Base-by-base conservation (phyloP, 1,284 basidiomycete species). In the Psilocybe mexicana region DNA sequence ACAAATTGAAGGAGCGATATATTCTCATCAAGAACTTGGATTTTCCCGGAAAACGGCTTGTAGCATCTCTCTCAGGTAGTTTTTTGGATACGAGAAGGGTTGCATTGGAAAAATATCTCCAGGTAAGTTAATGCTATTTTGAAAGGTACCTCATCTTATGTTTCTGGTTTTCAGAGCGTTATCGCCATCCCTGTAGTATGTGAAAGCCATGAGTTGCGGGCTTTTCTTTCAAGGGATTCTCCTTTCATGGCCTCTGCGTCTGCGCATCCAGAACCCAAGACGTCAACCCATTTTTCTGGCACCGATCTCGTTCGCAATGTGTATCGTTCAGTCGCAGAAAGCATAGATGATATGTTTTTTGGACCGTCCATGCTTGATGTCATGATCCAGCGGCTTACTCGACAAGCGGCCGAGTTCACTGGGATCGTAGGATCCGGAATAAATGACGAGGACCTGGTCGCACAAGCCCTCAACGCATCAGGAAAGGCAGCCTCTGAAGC, bases 321-420 rank as follows among this genome's bases (percentile, higher is more conserved):
- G 62, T 95, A 96, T 71, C 85, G 90, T 52, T 92, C 94, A 30
- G 88, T 97, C 52, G 86, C 94, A 5, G 90, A 92, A 62, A 94
- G 93, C 69, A 89, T 97, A 63, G 95, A 97, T 72, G 94, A 96
- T 70, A 93, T 94, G 81, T 87, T 94, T 71, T 92, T 93, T 60
- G 92, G 92, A 0, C 93, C 93, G 0, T 94, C 93, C 0, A 96
- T 97, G 93, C 76, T 97, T 44, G 95, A 98, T 69, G 86, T 96
- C 55, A 93, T 97, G 80, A 92, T 94, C 52, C 88, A 92, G 66
- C 85, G 93, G 3, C 83, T 97, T 8, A 92, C 88, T 2, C 85
- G 89, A 18, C 95, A 97, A 72, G 90, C 93, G 1, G 90, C 90
- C 6, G 94, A 96, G 67, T 87, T 94, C 59, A 89, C 88, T 0